A percentile compares a stretch with the other conserved stretches of the same genome.
phyloP scores from a whole-genome alignment of 805 yeast species.

The Monosporozyma servazzii region DNA sequence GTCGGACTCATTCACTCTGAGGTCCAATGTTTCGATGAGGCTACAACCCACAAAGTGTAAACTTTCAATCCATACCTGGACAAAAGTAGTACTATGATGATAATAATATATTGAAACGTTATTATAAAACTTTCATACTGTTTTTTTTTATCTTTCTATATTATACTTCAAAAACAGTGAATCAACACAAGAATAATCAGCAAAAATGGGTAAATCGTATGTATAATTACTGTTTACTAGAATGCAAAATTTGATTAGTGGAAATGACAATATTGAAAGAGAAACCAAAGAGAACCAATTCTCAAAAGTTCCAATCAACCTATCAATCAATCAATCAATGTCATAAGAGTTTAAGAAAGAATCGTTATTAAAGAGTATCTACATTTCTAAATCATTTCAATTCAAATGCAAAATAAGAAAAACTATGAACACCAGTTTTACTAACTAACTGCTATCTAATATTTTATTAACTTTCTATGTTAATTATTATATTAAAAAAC shows the following conservation, averaged over 20 bases:
- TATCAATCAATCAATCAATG: neutral
- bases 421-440: neutral
- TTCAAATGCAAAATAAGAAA: neutral
- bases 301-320: no score
- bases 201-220: slow-evolving; percentile 37
- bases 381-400: neutral
- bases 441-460: slow-evolving; percentile 2
- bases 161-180: neutral
- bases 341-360: neutral
- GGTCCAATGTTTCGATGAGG: no score
- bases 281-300: neutral
- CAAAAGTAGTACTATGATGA: neutral
- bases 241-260: neutral
- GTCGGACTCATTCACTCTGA: no score
- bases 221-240: slow-evolving; percentile 10
- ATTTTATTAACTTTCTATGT: neutral
- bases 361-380: neutral
- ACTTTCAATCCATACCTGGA: neutral
- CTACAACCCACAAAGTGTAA: no score
- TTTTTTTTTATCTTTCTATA: no score
- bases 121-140: no score
- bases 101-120: neutral
- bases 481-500: slow-evolving; percentile 2
- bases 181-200: slow-evolving; percentile 27
- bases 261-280: neutral